Percentiles rank a stretch among this genome's conserved stretches.
phyloP scores from a whole-genome alignment of 2,329 filamentous ascomycete species.

The Plenodomus lindquistii region DNA sequence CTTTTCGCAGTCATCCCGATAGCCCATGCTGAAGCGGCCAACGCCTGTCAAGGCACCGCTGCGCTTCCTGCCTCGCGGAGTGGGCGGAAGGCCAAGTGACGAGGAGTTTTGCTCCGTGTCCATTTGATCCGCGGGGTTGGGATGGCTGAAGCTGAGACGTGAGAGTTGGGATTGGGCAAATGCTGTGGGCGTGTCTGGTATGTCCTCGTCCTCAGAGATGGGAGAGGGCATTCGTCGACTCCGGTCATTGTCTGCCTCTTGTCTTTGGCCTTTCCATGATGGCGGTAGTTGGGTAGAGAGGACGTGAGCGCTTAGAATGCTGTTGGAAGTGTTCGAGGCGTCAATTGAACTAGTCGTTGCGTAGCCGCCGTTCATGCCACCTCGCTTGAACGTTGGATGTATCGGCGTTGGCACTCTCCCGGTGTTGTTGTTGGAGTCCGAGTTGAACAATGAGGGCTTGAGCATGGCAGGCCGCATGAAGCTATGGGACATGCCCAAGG shows the following conservation, averaged over 20 bases:
- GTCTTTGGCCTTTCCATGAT: constrained; percentile 23
- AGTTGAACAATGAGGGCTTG: constrained; percentile 32
- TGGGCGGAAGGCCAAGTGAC: constrained; percentile 18
- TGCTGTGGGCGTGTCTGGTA: constrained; percentile 42
- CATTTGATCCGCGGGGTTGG: constrained; percentile 34
- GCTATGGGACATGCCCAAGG: constrained; percentile 23
- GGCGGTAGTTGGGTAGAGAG: constrained; percentile 20
- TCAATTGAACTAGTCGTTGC: constrained; percentile 35
- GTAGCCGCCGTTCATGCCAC: constrained; percentile 33
- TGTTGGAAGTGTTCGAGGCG: constrained; percentile 18
- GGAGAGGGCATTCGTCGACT: constrained; percentile 46
- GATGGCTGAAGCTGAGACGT: constrained; percentile 41
- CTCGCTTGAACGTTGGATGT: constrained; percentile 41
- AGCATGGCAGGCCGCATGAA: constrained; percentile 42
- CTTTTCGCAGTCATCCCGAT: constrained; percentile 55
- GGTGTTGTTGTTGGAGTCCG: constrained; percentile 22
- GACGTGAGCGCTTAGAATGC: constrained; percentile 9
- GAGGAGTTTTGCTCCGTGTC: constrained; percentile 24
- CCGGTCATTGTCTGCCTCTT: constrained; percentile 26
- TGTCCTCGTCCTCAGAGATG: constrained; percentile 46
- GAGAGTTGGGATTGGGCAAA: constrained; percentile 44
- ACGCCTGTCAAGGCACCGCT: constrained; percentile 45
- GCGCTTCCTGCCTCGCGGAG: constrained; percentile 41
- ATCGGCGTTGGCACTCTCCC: constrained; percentile 48
- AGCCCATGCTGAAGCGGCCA: constrained; percentile 53